phyloP scores from a whole-genome alignment of 2,329 filamentous ascomycete species.

The Daldinia sp. region DNA sequence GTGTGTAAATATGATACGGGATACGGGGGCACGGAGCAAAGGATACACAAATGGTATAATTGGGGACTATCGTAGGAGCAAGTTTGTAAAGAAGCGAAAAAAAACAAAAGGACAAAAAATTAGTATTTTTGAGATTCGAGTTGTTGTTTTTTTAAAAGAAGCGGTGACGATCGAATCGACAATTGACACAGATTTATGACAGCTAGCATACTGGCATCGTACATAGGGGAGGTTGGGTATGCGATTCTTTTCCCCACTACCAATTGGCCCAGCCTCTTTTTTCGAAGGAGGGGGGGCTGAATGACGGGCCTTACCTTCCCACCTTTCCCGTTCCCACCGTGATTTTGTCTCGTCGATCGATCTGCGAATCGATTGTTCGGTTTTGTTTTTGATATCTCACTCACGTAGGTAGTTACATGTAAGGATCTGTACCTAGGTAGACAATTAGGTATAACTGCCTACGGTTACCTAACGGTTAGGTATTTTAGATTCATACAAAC shows the following conservation, averaged over 20 bases:
- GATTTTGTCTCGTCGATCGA: conserved; percentile 20
- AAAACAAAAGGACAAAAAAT: conserved; percentile 17
- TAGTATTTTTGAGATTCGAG: not conserved
- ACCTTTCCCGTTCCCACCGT: not conserved
- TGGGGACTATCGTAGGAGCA: not conserved
- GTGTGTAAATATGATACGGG: too few species aligned
- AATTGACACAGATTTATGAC: conserved; percentile 32
- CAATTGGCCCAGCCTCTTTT: conserved; percentile 33
- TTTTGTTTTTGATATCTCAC: too few species aligned
- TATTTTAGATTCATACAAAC: too few species aligned
- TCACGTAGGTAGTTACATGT: too few species aligned
- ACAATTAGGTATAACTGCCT: too few species aligned
- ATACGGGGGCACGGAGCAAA: not conserved
- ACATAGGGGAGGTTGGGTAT: conserved; percentile 27
- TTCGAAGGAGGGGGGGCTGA: conserved; percentile 20
- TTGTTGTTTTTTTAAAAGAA: not conserved
- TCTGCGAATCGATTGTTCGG: conserved; percentile 17
- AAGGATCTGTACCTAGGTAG: too few species aligned
- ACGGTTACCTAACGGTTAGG: too few species aligned
- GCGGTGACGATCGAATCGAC: conserved; percentile 19
- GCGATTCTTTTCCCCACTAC: conserved; percentile 23
- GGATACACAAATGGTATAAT: not conserved
- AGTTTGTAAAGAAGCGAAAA: conserved; percentile 3
- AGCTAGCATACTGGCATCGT: conserved; percentile 21
- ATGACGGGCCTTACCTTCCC: conserved; percentile 9